Base-by-base conservation (phyloP, 1,139 yeast genomes). In the Komagataea norvegica region DNA sequence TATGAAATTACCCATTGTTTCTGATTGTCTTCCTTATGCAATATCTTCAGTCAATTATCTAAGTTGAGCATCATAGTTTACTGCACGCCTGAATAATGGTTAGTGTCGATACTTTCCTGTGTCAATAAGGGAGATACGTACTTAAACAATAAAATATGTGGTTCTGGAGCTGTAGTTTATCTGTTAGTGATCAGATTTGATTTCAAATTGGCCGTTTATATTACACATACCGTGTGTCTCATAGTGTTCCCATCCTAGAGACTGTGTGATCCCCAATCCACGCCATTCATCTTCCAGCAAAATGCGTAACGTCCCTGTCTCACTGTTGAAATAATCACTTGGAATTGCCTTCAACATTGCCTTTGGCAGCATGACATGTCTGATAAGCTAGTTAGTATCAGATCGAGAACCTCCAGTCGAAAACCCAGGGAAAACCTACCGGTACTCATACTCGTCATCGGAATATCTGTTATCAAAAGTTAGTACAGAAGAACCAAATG, bases 201-300 rank as follows among this genome's bases (percentile, higher is more conserved):
- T n/a, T n/a, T n/a, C n/a, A n/a, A n/a, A n/a, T n/a, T n/a, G n/a
- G n/a, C n/a, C n/a, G n/a, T n/a, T n/a, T n/a, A n/a, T n/a, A n/a
- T n/a, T n/a, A n/a, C 8, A 47, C 59, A 18, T 42, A 57, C 62
- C 79, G 62, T 93, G 99, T 36, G 96, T 89, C 57, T 91, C 99
- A 59, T 91, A 93, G 61, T 93, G 98, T 36, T 76, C 93, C 99
- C 99, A 93, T 1, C 99, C 99, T 44, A 93, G 70, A 33, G 95
- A 85, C 61, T 91, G 99, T 9, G 98, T 93, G 54, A 93, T 88
- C 4, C 99, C 99, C 40, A 93, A 69, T 2, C 97, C 97, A 61
- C 99, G 74, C 99, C 99, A 93, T 62, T 93, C 99, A 51, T 91
- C 97, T 61, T 93, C 99, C 42, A 83, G 64, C 37, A 93, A 68